Percentiles rank a stretch among this genome's conserved stretches.
Conservation (phyloP, 495 filamentous ascomycete genomes). For the Cercophora newfieldiana region DNA sequence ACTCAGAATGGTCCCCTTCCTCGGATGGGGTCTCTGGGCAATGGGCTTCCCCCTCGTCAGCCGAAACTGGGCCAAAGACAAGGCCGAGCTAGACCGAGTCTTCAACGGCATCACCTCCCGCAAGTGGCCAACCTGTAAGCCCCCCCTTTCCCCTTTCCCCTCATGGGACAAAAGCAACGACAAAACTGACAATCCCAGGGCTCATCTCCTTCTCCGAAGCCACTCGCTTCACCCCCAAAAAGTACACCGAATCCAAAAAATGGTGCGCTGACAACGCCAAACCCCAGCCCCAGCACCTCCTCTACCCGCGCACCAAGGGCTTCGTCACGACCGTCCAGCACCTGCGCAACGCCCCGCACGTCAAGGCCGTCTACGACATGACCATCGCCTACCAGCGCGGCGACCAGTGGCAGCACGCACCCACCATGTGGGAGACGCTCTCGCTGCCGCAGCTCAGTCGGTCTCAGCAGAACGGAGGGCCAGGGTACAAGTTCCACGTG, state of each 20-base stretch:
- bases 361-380: slow-evolving; percentile 60
- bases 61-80: slow-evolving; percentile 55
- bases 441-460: slow-evolving; percentile 39
- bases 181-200: slow-evolving; percentile 36
- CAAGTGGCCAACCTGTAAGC: slow-evolving; percentile 57
- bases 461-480: slow-evolving; percentile 4
- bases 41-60: slow-evolving; percentile 62
- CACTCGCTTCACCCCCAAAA: slow-evolving; percentile 55
- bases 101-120: slow-evolving; percentile 49
- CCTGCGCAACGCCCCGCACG: slow-evolving; percentile 49
- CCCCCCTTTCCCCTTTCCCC: background rate
- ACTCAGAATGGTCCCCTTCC: slow-evolving; percentile 55
- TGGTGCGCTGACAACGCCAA: slow-evolving; percentile 51
- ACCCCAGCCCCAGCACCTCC: slow-evolving; percentile 51
- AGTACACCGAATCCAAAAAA: slow-evolving; percentile 47
- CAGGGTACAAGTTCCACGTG: slow-evolving; percentile 51
- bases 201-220: slow-evolving; percentile 61
- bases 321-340: slow-evolving; percentile 57
- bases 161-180: background rate
- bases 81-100: slow-evolving; percentile 53
- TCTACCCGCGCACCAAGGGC: slow-evolving; percentile 58
- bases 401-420: slow-evolving; percentile 47
- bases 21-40: slow-evolving; percentile 62
- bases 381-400: slow-evolving; percentile 55
- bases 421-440: slow-evolving; percentile 54